Evolutionary conservation across 2,329 filamentous ascomycete species (phyloP), one percentile per base, ranked within the genome.

Genomic region (Amauroascus verrucosus): DNA sequence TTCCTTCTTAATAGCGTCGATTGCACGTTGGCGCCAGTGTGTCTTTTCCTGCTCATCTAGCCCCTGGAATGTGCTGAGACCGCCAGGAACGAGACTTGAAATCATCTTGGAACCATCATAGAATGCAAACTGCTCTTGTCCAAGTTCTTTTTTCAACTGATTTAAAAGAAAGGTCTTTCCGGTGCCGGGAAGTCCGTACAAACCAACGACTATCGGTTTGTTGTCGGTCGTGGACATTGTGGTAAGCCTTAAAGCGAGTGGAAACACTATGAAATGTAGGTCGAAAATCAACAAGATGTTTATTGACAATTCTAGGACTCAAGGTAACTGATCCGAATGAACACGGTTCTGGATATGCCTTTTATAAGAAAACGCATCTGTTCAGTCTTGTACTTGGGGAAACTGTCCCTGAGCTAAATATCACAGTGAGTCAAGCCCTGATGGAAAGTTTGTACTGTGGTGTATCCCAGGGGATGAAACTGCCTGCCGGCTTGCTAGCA

Each of bases 101-200:
- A 84, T 76, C 16, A 73, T 60, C 3, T 72, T 61, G 0, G 76
- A 79, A 13, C 79, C 78, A 56, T 84, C 79, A 45, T 71, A 76
- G 57, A 78, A 79, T 0, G 37, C 24, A 58, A 77, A 79, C 0
- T 62, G 5, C 1, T 64, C 51, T 11, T 65, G 14, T 1, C 57
- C 62, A 1, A 77, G 63, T 1, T 65, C 16, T 1, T 62, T 3
- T 44, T 68, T 66, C 5, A 82, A 59, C 7, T 72, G 45, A 0
- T 67, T 59, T 13, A 81, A 54, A 6, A 77, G 54, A 37, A 63
- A 69, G 0, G 75, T 72, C 61, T 82, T 82, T 3, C 79, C 79
- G n/a, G 63, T 74, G 0, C 77, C 78, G 1, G 77, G 66, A 35
- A 82, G 18, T 5, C 78, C 79, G 55, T 81, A 82, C 1, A 82